Evolutionary conservation across 1,284 basidiomycete genomes (phyloP), one percentile per base, ranked within the genome.

Genomic region (Trichosporon faecale): DNA sequence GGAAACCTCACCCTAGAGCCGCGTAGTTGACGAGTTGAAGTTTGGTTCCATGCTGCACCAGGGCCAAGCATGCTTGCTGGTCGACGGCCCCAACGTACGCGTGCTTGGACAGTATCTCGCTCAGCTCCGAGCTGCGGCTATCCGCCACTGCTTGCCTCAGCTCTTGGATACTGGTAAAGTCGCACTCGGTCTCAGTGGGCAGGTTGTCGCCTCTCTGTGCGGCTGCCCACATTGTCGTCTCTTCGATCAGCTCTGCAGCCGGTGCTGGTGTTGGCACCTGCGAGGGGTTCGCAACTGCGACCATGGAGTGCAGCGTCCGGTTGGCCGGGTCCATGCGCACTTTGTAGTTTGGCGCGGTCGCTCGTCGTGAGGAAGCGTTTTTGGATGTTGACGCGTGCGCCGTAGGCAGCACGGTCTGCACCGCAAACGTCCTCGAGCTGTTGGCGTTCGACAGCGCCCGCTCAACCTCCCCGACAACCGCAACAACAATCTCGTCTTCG

Each of bases 11-110:
- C 92, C 90, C 89, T 49, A 96, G 83, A 1, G 90, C 85, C 18
- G 88, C 90, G 78, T 98, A 92, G 74, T 97, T 92, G 71, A 98
- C 87, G 6, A 98, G 87, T 80, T 95, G 96, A 0, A 99, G 85
- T 75, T 92, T 91, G 0, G 94, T 98, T 35, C 88, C 88, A 81
- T 95, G 89, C 80, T 99, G 97, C 0, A 99, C 85, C 33, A 98
- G 84, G 2, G 94, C 92, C 1, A 94, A 85, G 72, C 89, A 91
- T 46, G 88, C 87, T 21, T 87, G 82, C 8, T 90, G 81, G 79
- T 98, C 95, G 4, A 95, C 93, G 27, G 98, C 89, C 0, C 96
- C 96, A 37, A 99, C 95, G 78, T 97, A 98, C 0, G 89, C 91
- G 77, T 98, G 94, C 60, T 93, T 91, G 73, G 90, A 87, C 40